phyloP scores from a whole-genome alignment of 495 filamentous ascomycete genomes.

The Penicillium steckii region DNA sequence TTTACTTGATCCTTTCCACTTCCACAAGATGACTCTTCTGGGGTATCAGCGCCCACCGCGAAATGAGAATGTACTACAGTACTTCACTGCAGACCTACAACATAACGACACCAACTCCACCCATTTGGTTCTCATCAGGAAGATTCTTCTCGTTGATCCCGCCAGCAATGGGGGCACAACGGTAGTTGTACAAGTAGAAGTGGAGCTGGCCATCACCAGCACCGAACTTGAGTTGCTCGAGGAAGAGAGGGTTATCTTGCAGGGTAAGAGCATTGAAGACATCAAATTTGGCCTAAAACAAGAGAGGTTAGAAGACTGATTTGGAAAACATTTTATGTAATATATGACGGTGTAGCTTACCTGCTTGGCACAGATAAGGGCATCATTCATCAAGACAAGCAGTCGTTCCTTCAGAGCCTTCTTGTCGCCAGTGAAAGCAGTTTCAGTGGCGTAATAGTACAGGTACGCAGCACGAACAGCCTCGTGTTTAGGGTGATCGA shows the following conservation, averaged over 20 bases:
- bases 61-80: not conserved
- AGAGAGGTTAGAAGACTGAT: too few relatives aligned
- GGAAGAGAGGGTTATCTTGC: slow-evolving; percentile 89
- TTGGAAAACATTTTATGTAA: too few relatives aligned
- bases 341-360: slow-evolving; percentile 35
- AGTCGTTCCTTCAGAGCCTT: slow-evolving; percentile 67
- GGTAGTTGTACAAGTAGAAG: slow-evolving; percentile 97
- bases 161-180: slow-evolving; percentile 73
- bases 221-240: slow-evolving; percentile 90
- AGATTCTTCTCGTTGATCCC: slow-evolving; percentile 78
- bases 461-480: slow-evolving; percentile 85
- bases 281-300: slow-evolving; percentile 71
- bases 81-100: slow-evolving; percentile 40
- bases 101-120: slow-evolving; percentile 89
- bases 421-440: slow-evolving; percentile 61
- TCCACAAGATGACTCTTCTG: slow-evolving; percentile 11
- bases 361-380: slow-evolving; percentile 82
- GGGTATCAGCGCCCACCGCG: slow-evolving; percentile 7
- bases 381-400: slow-evolving; percentile 76
- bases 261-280: slow-evolving; percentile 95
- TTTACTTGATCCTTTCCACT: not conserved
- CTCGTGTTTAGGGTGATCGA: slow-evolving; percentile 72
- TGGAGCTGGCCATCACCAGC: slow-evolving; percentile 91
- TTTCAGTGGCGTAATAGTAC: slow-evolving; percentile 92
- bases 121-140: slow-evolving; percentile 69